Base-by-base conservation (phyloP, 2,329 filamentous ascomycete species). In the Pyrenophora graminea region DNA sequence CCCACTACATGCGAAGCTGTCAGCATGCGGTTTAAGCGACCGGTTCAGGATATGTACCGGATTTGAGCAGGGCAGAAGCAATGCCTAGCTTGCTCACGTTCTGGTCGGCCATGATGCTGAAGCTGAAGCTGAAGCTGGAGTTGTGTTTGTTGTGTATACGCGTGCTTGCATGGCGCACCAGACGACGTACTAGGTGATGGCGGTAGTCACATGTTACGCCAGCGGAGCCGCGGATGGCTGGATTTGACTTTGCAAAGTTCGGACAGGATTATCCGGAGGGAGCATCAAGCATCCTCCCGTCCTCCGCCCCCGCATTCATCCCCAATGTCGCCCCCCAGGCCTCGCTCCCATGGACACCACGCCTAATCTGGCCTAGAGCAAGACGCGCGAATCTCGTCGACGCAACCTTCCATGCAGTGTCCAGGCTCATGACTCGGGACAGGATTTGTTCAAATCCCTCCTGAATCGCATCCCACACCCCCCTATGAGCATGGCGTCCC, bases 41-140 rank as follows among this genome's bases (percentile, higher is more conserved):
- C 23, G 32, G 18, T 37, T 23, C 19, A 21, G 33, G 34, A 8
- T 17, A 62, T 61, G 25, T 53, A 71, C 69, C 61, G 15, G 66
- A 64, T 63, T 67, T 70, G 23, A 68, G 55, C 8, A 56, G 50
- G 4, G 59, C 61, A 18, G 68, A 68, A 34, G 62, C 66, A 48
- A 72, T 68, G 58, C 67, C 63, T n/a, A 72, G 55, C 53, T 66
- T 70, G 62, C 58, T 69, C 17, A 64, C 63, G 33, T 62, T 42
- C 39, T 68, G 59, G 45, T 68, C 60, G 19, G 61, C 61, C 66
- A 66, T 67, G 48, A 38, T 61, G 53, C 30, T 36, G 34, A 13
- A 30, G 32, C 13, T 38, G 13, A 37, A 23, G 32, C 4, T 23
- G 21, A 23, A 4, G 21, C 7, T 23, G 21, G 4, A 4, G 23